phyloP scores from a whole-genome alignment of 768 basidiomycete species.

The Rossbeevera mucosa region DNA sequence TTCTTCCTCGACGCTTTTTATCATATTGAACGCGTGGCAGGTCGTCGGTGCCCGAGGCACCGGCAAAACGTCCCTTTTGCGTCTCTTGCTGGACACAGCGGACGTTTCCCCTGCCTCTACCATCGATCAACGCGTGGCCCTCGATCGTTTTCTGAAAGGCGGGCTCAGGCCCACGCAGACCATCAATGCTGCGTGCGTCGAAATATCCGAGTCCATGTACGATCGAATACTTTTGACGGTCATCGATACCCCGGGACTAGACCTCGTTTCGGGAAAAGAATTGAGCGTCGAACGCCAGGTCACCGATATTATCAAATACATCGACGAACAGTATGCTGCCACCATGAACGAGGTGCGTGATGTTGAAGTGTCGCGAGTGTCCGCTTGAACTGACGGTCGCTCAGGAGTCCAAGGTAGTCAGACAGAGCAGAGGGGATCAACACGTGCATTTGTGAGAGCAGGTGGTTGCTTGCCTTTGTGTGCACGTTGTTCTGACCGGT shows the following conservation, averaged over 20 bases:
- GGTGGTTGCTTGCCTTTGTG: neutral
- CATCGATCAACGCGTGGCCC: conserved; percentile 59
- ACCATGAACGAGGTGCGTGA: conserved; percentile 74
- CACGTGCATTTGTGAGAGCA: conserved; percentile 78
- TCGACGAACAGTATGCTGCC: conserved; percentile 78
- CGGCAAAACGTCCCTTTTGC: conserved; percentile 80
- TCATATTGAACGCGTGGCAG: conserved; percentile 34
- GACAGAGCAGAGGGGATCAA: conserved; percentile 83
- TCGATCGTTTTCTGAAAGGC: conserved; percentile 63
- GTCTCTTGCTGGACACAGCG: conserved; percentile 78
- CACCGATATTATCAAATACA: conserved; percentile 64
- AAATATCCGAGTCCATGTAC: conserved; percentile 79
- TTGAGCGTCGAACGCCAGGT: conserved; percentile 78
- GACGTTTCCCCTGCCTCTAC: conserved; percentile 78
- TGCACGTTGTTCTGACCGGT: conserved; percentile 11
- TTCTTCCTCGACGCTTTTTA: neutral
- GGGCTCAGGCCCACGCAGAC: conserved; percentile 54
- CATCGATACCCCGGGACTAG: conserved; percentile 83
- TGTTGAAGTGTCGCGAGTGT: neutral
- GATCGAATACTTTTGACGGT: conserved; percentile 76
- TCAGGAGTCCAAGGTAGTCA: conserved; percentile 84
- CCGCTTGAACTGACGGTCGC: conserved; percentile 1
- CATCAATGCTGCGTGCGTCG: conserved; percentile 67
- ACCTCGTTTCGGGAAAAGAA: conserved; percentile 69
- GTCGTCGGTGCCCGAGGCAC: conserved; percentile 77